Conservation (phyloP, 352 stramenopile species). For the Blastocystis sp. region DNA sequence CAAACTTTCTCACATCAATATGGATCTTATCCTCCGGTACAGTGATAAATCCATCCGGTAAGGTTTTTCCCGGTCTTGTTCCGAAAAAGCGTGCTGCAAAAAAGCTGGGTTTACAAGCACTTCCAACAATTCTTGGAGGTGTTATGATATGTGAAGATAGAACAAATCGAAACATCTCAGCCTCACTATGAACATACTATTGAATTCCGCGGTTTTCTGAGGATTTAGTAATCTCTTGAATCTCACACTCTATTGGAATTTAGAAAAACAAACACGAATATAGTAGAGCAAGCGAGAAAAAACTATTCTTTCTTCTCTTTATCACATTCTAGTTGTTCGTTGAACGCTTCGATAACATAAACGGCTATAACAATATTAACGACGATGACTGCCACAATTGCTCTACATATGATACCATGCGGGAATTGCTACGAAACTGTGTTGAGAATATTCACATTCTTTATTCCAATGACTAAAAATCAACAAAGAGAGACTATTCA, state of each 20-base stretch:
- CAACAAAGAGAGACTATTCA: background rate
- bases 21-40: conserved; percentile 43
- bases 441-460: background rate
- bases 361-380: conserved; percentile 34
- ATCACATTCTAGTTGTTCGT: conserved; percentile 26
- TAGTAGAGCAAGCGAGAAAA: background rate
- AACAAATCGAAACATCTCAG: conserved; percentile 4
- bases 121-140: background rate
- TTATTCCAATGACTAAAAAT: conserved; percentile 22
- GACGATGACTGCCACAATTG: conserved; percentile 9
- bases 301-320: conserved; percentile 50
- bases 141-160: background rate
- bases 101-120: background rate
- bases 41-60: background rate
- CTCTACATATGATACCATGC: background rate
- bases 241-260: background rate
- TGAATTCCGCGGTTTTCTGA: background rate
- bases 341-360: conserved; percentile 40
- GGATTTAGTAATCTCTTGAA: background rate
- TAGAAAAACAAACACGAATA: background rate
- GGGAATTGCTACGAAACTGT: background rate
- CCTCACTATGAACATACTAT: background rate
- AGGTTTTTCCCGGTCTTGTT: background rate
- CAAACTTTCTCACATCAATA: conserved; percentile 36
- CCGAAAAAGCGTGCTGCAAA: background rate